A percentile compares a stretch with the other conserved stretches of the same genome.
phyloP scores from a whole-genome alignment of 192 early-diverging fungal genomes.

The Coemansia sp. region DNA sequence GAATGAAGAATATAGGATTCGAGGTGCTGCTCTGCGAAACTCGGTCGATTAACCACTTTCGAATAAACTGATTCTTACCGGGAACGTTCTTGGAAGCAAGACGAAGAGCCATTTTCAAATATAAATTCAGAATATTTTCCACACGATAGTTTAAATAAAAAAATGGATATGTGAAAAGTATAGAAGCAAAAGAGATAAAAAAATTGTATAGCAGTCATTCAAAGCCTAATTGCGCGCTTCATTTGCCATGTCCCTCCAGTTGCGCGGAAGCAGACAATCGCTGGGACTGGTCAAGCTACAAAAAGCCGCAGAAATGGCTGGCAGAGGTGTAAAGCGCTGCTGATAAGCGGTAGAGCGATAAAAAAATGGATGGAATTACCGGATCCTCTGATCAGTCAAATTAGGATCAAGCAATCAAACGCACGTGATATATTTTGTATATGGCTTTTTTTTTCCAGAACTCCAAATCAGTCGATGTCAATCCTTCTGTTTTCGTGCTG shows the following conservation, averaged over 20 bases:
- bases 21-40: neutral
- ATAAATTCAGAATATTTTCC: constrained; percentile 1
- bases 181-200: too few species aligned
- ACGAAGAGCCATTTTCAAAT: constrained; percentile 38
- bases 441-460: neutral
- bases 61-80: constrained; percentile 16
- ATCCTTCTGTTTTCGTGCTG: too few species aligned
- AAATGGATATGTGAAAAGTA: neutral
- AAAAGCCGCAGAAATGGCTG: too few species aligned
- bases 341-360: too few species aligned
- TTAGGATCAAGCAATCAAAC: neutral
- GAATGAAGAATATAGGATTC: neutral
- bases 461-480: too few species aligned
- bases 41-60: neutral
- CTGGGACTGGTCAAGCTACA: too few species aligned
- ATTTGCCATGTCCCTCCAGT: too few species aligned
- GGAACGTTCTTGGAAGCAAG: constrained; percentile 47
- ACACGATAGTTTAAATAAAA: neutral
- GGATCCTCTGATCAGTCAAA: neutral
- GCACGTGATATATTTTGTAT: too few species aligned
- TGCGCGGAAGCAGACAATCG: too few species aligned
- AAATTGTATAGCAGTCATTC: neutral
- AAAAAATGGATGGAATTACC: too few species aligned
- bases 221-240: too few species aligned
- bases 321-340: too few species aligned